A percentile compares a stretch with the other conserved stretches of the same genome.
These are phyloP conservation scores for Thalassia testudinum DNA, from an alignment of 116 monocot species.

Conservation along the genomic window DNA sequence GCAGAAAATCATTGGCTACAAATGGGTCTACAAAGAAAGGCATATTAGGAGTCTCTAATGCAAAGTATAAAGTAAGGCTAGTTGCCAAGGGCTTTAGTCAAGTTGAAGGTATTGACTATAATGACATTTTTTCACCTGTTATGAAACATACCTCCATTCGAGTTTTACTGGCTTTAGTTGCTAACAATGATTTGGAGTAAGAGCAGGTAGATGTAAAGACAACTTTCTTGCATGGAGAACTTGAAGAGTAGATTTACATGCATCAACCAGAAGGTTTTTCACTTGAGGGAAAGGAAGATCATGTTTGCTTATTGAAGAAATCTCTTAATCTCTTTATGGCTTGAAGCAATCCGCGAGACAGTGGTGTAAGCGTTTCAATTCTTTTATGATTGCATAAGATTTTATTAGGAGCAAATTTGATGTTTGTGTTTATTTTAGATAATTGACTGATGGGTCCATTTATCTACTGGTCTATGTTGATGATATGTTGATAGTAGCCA, in stretches of 20 bases:
- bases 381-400: too few relatives aligned
- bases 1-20: background rate
- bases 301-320: background rate
- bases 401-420: background rate
- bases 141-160: background rate
- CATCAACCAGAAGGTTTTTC: background rate
- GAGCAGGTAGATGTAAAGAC: background rate
- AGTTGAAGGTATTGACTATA: background rate
- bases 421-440: background rate
- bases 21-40: background rate
- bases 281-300: background rate
- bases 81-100: background rate
- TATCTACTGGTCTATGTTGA: constrained; percentile 1
- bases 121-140: too few relatives aligned
- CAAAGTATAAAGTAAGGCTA: background rate
- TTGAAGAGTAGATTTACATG: background rate
- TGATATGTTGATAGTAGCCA: too few relatives aligned
- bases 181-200: background rate
- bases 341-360: background rate
- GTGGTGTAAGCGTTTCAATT: background rate
- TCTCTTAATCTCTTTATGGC: background rate
- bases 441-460: background rate
- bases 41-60: background rate
- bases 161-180: background rate
- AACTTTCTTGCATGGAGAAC: background rate